A percentile compares a stretch with the other conserved stretches of the same genome.
Conservation (phyloP, 129 eudicot genomes). For the Tagetes patula region DNA sequence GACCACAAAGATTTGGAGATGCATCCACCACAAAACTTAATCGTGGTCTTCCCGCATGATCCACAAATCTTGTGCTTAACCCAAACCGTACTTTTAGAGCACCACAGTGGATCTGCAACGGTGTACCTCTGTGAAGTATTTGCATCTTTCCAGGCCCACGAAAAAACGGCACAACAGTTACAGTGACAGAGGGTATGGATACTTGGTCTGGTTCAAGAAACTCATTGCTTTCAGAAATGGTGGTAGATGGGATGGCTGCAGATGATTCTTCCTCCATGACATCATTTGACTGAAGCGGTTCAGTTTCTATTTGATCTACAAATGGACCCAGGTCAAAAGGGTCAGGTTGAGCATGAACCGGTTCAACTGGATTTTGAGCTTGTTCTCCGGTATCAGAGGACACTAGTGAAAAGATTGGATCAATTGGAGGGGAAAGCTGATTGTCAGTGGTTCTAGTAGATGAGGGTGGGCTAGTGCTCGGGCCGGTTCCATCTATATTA, state of each 20-base stretch:
- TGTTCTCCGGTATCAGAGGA: slow-evolving; percentile 34
- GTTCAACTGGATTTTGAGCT: slow-evolving; percentile 30
- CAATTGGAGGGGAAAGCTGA: slow-evolving; percentile 29
- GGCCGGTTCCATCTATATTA: slow-evolving; percentile 34
- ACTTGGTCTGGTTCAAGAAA: slow-evolving; percentile 55
- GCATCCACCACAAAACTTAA: slow-evolving; percentile 81
- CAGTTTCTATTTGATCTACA: slow-evolving; percentile 42
- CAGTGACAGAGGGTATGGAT: slow-evolving; percentile 61
- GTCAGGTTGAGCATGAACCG: slow-evolving; percentile 39
- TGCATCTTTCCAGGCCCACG: slow-evolving; percentile 65
- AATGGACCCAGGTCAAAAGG: slow-evolving; percentile 56
- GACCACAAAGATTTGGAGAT: slow-evolving; percentile 53
- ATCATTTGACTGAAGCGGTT: slow-evolving; percentile 42
- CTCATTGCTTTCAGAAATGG: slow-evolving; percentile 27
- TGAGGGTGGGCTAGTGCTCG: slow-evolving; percentile 42
- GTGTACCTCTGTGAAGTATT: slow-evolving; percentile 48
- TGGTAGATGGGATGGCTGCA: slow-evolving; percentile 25
- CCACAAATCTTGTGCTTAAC: slow-evolving; percentile 57
- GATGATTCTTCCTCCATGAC: slow-evolving; percentile 60
- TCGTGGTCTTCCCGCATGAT: slow-evolving; percentile 76
- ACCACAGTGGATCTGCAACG: slow-evolving; percentile 48
- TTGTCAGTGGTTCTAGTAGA: slow-evolving; percentile 33
- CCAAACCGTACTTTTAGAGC: slow-evolving; percentile 75
- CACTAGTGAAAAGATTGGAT: slow-evolving; percentile 37
- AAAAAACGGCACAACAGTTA: slow-evolving; percentile 43